Evolutionary conservation across 345 rosid species (phyloP).

Genomic region (Brassica cretica): DNA sequence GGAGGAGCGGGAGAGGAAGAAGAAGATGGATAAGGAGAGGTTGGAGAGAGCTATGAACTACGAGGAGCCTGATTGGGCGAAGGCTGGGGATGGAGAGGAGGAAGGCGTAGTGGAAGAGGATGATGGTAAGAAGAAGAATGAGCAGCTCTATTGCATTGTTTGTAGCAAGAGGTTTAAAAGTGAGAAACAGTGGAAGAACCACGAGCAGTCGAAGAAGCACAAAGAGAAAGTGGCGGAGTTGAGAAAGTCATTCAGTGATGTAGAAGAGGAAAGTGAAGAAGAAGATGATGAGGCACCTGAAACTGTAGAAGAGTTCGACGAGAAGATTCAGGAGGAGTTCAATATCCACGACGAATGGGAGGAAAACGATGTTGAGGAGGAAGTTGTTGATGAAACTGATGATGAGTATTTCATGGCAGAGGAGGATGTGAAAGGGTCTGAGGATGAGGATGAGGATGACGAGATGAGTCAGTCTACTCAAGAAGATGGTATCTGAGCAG

Average conservation of each 20-base stretch:
- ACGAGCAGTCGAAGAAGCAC: constrained; percentile 97
- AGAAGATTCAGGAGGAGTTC: constrained; percentile 52
- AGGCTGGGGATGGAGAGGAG: constrained; percentile 50
- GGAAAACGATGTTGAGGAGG: constrained; percentile 38
- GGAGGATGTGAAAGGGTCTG: constrained; percentile 36
- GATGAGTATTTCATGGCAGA: constrained; percentile 42
- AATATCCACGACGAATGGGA: constrained; percentile 15
- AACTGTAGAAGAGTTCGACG: constrained; percentile 47
- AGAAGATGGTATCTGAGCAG: constrained; percentile 64
- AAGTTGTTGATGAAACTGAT: constrained; percentile 38
- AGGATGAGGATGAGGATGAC: constrained; percentile 42
- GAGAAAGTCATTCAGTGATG: constrained; percentile 57
- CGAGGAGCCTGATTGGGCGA: constrained; percentile 72
- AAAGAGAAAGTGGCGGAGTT: constrained; percentile 84
- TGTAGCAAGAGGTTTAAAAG: constrained; percentile 94
- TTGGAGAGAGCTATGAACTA: constrained; percentile 56
- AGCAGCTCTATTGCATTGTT: constrained; percentile 75
- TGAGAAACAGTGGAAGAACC: constrained; percentile 96
- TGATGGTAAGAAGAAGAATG: constrained; percentile 40
- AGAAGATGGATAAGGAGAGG: constrained; percentile 65
- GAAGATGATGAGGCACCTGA: constrained; percentile 35
- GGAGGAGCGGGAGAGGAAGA: constrained; percentile 67
- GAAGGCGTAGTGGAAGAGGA: constrained; percentile 32
- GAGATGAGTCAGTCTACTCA: constrained; percentile 60
- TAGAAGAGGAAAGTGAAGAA: constrained; percentile 45